Evolutionary conservation across 2,329 filamentous ascomycete species (phyloP), one percentile per base, ranked within the genome.

Genomic region (Magnaporthales sp.): DNA sequence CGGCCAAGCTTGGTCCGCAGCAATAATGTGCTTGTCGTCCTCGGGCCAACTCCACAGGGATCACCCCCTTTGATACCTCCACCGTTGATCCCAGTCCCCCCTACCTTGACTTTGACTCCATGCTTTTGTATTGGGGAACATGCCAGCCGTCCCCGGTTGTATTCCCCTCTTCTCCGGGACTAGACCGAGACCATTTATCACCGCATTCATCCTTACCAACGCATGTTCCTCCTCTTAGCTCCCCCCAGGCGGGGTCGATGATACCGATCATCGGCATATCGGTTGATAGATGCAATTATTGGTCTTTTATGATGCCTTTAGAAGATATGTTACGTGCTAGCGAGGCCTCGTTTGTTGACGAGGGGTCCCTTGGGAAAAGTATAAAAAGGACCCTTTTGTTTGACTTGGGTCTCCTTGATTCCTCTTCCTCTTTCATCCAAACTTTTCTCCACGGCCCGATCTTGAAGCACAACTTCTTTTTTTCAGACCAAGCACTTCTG

Each of bases 331-430:
- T 60, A 60, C 56, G 56, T 60, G 13, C 24, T 60, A 60, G 13
- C 56, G 56, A 60, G 56, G 56, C 56, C 56, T 60, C 56, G 56
- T 26, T 60, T 27, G 13, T 71, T 73, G 73, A 76, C 71, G 75
- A 72, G 69, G 71, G 74, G 74, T 74, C 72, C 74, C 73, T 71
- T 71, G 68, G 68, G 75, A 85, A 81, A 84, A 81, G 80, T 89
- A 89, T 89, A 89, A 89, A 89, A 87, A 79, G 84, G 77, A 75
- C 74, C 73, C 74, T 78, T 76, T 77, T 83, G 78, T 78, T 82
- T 80, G 71, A 76, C 73, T 75, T 77, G 73, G 73, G 72, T 72
- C 69, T 69, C 67, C 75, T 75, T 79, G 76, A 75, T 84, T 80
- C 78, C 82, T 84, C 80, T 81, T 85, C 79, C 79, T 82, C 83